Evolutionary conservation across 2,329 filamentous ascomycete genomes (phyloP).

Genomic region (Alternaria sp.): DNA sequence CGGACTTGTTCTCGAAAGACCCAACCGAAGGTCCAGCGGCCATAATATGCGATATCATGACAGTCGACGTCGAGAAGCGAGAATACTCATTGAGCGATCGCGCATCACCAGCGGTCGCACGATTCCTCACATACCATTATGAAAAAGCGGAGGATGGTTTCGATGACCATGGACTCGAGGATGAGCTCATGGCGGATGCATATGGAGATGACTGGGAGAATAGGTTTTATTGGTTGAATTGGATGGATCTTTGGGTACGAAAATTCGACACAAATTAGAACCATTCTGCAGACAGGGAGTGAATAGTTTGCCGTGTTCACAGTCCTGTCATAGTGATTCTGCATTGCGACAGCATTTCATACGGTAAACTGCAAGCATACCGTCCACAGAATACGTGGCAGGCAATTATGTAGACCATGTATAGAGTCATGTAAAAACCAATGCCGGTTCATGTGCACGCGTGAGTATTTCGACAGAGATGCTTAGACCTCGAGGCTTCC

Average conservation of each 20-base stretch:
- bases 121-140: not conserved
- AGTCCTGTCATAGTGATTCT: not conserved
- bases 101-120: not conserved
- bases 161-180: not conserved
- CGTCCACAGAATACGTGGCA: not conserved
- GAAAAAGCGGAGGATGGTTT: not conserved
- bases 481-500: not conserved
- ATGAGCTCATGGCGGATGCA: not conserved
- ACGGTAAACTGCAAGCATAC: not conserved
- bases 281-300: not conserved
- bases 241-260: not conserved
- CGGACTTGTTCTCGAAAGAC: slow-evolving; percentile 13
- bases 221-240: not conserved
- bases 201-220: not conserved
- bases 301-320: not conserved
- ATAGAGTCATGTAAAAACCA: not conserved
- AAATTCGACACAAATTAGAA: not conserved
- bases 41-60: slow-evolving; percentile 10
- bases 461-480: no score
- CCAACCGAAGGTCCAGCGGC: slow-evolving; percentile 6
- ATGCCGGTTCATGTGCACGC: not conserved
- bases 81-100: slow-evolving; percentile 9
- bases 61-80: not conserved
- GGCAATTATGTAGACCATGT: no score
- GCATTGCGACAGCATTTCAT: not conserved